These are phyloP conservation scores for Larix sibirica DNA, from an alignment of 83 land plant genomes.

Conservation along the genomic window DNA sequence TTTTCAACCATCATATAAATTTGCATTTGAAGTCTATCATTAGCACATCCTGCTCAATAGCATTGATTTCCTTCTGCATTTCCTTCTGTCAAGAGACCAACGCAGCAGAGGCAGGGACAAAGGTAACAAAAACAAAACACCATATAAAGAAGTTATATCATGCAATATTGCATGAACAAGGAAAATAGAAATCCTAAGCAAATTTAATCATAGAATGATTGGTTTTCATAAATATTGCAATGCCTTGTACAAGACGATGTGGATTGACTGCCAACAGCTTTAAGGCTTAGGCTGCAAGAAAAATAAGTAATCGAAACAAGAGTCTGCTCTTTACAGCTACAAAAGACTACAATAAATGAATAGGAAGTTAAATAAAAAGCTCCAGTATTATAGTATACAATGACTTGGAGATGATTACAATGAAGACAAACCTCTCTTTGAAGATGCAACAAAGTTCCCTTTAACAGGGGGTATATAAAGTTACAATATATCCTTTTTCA, in stretches of 20 bases:
- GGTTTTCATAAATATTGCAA: not conserved
- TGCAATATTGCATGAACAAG: not conserved
- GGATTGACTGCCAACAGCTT: conserved; percentile 6
- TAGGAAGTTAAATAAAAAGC: conserved; percentile 8
- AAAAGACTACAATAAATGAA: conserved; percentile 10
- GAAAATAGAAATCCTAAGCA: not conserved
- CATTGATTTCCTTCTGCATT: not conserved
- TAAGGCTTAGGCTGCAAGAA: not conserved
- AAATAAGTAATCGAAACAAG: not conserved
- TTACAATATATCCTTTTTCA: conserved; percentile 14
- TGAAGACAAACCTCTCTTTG: conserved; percentile 15
- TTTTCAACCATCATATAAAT: not conserved
- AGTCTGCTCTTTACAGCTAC: conserved; percentile 6
- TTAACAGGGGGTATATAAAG: conserved; percentile 13
- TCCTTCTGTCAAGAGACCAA: not conserved
- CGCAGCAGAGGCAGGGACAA: not conserved
- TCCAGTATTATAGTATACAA: conserved; percentile 5
- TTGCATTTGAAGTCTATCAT: not conserved
- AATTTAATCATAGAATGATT: not conserved
- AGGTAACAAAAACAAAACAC: not conserved
- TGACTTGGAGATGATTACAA: conserved; percentile 7
- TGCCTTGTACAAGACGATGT: conserved; percentile 6
- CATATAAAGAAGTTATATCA: not conserved
- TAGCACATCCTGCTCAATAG: not conserved
- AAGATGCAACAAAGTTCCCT: conserved; percentile 11